Base-by-base conservation (phyloP, 768 basidiomycete species). In the Phallus indusiatus region DNA sequence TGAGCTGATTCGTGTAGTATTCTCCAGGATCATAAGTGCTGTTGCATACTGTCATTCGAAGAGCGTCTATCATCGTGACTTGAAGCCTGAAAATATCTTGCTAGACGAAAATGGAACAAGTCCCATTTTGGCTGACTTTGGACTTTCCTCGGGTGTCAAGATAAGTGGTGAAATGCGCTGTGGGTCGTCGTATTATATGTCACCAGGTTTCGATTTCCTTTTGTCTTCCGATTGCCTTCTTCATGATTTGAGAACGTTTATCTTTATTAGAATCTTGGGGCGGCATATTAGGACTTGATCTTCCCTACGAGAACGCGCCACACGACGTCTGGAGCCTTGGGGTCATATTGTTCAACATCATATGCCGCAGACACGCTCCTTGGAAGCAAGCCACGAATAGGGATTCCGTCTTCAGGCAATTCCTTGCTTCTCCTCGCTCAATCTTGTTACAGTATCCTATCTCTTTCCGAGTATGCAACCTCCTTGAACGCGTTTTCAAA, bases 161-260 rank as follows among this genome's bases (percentile, higher is more conserved):
- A 76, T 81, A 57, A 93, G 90, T 66, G 81, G 81, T 56, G 94
- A 98, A 71, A 92, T 94, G 72, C 83, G 90, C 54, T 96, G 94
- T 36, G 94, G 94, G n/a, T 94, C 90, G 66, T 83, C 94, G n/a
- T 96, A 93, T 72, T 95, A 96, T 73, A 94, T 98, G 88, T 94
- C 91, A 67, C 94, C 94, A 72, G 92, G 89, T 84, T 71, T 28
- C 28, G 7, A 28, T 53, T 79, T 70, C 9, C 17, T 33, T 10
- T 24, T 22, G 67, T 72, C 57, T 62, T 69, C 62, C 10, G 16
- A n/a, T 51, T 50, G 47, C 56, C 24, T 50, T 54, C 49, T 24
- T 17, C 24, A 62, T 60, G 56, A 63, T 60, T 35, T 54, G 54
- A 73, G 65, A 69, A 66, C 37, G n/a, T 7, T 28, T 2, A 72